Base-by-base conservation (phyloP, 352 stramenopile species). In the Globisporangium megalacanthum region DNA sequence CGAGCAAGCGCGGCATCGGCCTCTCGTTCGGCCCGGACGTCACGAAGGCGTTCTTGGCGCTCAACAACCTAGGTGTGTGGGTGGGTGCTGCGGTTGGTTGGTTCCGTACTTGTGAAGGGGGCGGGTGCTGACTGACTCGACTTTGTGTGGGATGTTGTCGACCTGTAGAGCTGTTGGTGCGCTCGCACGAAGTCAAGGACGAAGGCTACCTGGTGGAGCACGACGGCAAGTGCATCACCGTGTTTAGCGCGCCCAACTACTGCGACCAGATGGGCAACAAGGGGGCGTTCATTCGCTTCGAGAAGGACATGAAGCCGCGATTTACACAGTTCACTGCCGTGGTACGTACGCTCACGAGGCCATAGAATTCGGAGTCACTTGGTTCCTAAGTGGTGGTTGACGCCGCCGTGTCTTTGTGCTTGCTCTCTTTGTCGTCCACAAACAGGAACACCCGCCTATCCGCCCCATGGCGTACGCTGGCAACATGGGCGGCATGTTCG, bases 191-290 rank as follows among this genome's bases (percentile, higher is more conserved):
- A 73, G 97, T 99, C 48, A 98, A 98, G 68, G 97, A 99, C 69
- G 96, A 99, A 66, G 97, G 97, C 22, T 99, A 99, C 73, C 76
- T 99, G 54, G 93, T 99, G 17, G 97, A 99, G 77, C 97, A 99
- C 78, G 96, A 98, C 50, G 97, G 97, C 53, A 98, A 99, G 69
- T 99, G 97, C 60, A 99, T 99, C 65, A 99, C 97, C 9, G 94
- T 99, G 33, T 99, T 99, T 68, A 98, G 84, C 31, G 97, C 97
- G 42, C 97, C 97, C 11, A 99, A 99, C 71, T 99, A 99, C 74
- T 99, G 97, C 72, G 94, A 98, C 63, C 89, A 97, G 58, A 99
- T 99, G 96, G 97, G 97, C 49, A 99, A 99, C 75, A 99, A 99
- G 76, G 97, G 97, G 49, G 97, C 97, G 11, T 98, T 99, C 69